phyloP scores from a whole-genome alignment of 1,139 yeast species.

The Debaryomyces sp. region DNA sequence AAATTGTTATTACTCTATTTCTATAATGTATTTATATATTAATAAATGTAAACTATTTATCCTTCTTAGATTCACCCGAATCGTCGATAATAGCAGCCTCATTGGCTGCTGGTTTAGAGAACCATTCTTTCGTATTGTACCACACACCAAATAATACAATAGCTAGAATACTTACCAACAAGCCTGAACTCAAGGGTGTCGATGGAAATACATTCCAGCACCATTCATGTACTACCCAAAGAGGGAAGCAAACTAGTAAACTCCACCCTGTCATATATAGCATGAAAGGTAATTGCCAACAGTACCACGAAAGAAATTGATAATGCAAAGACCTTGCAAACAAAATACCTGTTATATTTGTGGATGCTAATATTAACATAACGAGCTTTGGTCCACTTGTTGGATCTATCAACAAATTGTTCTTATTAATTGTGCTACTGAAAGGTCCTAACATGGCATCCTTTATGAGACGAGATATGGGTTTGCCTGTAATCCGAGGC shows the following conservation, averaged over 20 bases:
- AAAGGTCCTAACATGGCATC: constrained; percentile 37
- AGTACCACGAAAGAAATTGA: constrained; percentile 91
- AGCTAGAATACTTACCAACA: constrained; percentile 38
- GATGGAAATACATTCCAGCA: constrained; percentile 76
- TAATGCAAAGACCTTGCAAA: constrained; percentile 87
- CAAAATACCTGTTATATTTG: constrained; percentile 76
- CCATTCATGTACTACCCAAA: constrained; percentile 59
- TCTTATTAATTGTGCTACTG: constrained; percentile 32
- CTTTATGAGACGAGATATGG: constrained; percentile 29
- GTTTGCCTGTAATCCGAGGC: constrained; percentile 39
- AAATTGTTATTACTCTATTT: not conserved
- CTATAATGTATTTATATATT: constrained; percentile 2
- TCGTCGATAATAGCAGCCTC: not conserved
- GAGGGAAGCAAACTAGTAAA: constrained; percentile 31
- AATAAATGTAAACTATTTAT: constrained; percentile 6
- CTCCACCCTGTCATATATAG: constrained; percentile 50
- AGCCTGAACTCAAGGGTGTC: constrained; percentile 44
- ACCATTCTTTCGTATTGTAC: constrained; percentile 33
- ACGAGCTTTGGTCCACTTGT: constrained; percentile 49
- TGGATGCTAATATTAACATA: constrained; percentile 55
- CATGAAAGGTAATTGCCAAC: constrained; percentile 78
- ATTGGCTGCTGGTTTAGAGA: constrained; percentile 8
- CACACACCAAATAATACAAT: constrained; percentile 38
- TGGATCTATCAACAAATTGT: constrained; percentile 35
- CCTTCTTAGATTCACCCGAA: constrained; percentile 11